Base-by-base conservation (phyloP, 768 basidiomycete species). In the Pulveroboletus sp. region DNA sequence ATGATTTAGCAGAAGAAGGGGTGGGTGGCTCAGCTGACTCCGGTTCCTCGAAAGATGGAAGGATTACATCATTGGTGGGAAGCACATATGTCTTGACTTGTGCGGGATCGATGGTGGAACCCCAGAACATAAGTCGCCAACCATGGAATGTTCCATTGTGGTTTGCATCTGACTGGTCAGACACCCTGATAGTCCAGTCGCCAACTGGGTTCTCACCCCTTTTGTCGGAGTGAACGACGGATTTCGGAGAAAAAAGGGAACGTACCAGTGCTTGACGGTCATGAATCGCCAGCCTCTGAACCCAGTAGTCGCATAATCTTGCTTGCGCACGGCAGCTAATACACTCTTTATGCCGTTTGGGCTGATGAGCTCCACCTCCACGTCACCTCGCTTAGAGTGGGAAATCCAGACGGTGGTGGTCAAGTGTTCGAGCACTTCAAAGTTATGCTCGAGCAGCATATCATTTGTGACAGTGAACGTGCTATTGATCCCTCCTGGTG, bases 261-360 rank as follows among this genome's bases (percentile, higher is more conserved):
- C 68, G 21, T 50, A 94, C 95, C 96, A 99, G 62, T 99, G 96
- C 69, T 99, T 99, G 49, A 98, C 80, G 30, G 83, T 82, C 93
- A 97, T 98, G 66, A 99, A 99, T n/a, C 79, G 85, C 96, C 96
- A 99, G 0, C 91, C 94, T n/a, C 81, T 81, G 66, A 78, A 95
- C 8, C 96, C 95, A 8, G 74, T 76, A 5, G 60, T 66, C 15
- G 78, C 83, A 33, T 65, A 65, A 63, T 99, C 96, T 11, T 74
- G 73, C 31, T 73, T 60, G 54, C 96, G 80, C 49, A 74, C 76
- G 17, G 82, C 81, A 18, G 87, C 94, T 36, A 99, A 70, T 12
- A 97, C 75, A 63, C 93, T 96, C 64, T 73, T 84, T 54, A 98
- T 75, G 10, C 92, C 92, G 39, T 80, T 81, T 0, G 96, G 95